Percentiles rank a stretch among this genome's conserved stretches.
Evolutionary conservation across 139 green algal species (phyloP).

Genomic region (Nannochloris sp.): DNA sequence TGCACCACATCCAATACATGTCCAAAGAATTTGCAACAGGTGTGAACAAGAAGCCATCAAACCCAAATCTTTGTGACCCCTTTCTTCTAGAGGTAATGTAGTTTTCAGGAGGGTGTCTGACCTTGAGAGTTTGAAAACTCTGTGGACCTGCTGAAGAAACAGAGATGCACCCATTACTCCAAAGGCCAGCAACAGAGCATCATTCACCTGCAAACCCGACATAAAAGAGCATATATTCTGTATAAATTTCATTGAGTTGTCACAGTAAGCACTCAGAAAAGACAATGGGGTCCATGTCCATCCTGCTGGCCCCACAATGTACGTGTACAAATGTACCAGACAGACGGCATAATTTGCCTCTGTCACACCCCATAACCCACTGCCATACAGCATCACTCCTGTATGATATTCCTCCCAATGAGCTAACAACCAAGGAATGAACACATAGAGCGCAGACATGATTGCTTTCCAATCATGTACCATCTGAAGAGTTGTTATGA

Average conservation of each 20-base stretch:
- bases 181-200: slow-evolving; percentile 5
- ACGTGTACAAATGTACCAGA: slow-evolving; percentile 44
- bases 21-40: slow-evolving; percentile 47
- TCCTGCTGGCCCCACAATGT: slow-evolving; percentile 20
- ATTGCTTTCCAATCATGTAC: slow-evolving; percentile 15
- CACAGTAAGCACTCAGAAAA: not conserved
- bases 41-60: slow-evolving; percentile 30
- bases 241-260: not conserved
- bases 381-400: slow-evolving; percentile 71
- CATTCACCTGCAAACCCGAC: not conserved
- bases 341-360: slow-evolving; percentile 77
- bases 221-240: not conserved
- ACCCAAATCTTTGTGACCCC: slow-evolving; percentile 63
- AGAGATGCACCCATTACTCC: not conserved
- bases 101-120: slow-evolving; percentile 20
- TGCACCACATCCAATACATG: slow-evolving; percentile 16
- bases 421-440: slow-evolving; percentile 68
- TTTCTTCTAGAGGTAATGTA: slow-evolving; percentile 33
- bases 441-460: slow-evolving; percentile 36
- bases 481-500: slow-evolving; percentile 27
- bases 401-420: slow-evolving; percentile 95
- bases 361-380: slow-evolving; percentile 66
- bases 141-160: slow-evolving; percentile 1
- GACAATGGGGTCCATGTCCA: slow-evolving; percentile 9
- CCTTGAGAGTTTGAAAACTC: slow-evolving; percentile 5